phyloP scores from a whole-genome alignment of 2,329 filamentous ascomycete genomes.

The Xylogone sp. region DNA sequence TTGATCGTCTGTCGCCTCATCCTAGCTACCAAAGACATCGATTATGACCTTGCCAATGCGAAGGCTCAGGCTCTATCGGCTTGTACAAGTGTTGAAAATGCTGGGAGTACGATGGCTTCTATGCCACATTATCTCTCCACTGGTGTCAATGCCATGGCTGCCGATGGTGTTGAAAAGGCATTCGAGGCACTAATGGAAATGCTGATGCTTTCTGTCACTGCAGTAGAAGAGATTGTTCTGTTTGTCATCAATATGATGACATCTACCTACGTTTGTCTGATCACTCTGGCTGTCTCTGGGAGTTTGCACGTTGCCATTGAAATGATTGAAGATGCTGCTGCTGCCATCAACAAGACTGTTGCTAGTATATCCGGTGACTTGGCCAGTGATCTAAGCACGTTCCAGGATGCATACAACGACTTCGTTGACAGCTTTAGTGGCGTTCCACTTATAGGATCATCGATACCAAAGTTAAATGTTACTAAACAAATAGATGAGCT shows the following conservation, averaged over 20 bases:
- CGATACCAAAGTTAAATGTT: constrained; percentile 59
- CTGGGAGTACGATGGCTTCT: constrained; percentile 93
- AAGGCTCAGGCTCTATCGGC: constrained; percentile 80
- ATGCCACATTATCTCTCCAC: constrained; percentile 94
- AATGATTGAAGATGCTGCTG: constrained; percentile 56
- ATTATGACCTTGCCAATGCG: constrained; percentile 71
- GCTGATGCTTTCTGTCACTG: constrained; percentile 74
- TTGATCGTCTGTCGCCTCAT: constrained; percentile 81
- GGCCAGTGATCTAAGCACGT: constrained; percentile 43
- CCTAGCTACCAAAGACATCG: constrained; percentile 68
- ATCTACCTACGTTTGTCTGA: constrained; percentile 84
- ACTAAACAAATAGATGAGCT: constrained; percentile 61
- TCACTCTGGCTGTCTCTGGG: constrained; percentile 77
- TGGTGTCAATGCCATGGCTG: constrained; percentile 84
- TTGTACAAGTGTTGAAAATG: constrained; percentile 86
- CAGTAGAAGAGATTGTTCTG: constrained; percentile 80
- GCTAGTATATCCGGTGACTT: constrained; percentile 41
- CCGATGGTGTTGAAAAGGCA: constrained; percentile 73
- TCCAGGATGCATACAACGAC: constrained; percentile 52
- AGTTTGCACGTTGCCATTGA: constrained; percentile 68
- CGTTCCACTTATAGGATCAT: constrained; percentile 41
- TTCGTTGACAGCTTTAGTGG: constrained; percentile 53
- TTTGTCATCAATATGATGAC: constrained; percentile 93
- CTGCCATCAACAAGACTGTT: constrained; percentile 55
- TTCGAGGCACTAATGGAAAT: constrained; percentile 77